phyloP scores from a whole-genome alignment of 805 yeast genomes.

The Lipomyces orientalis region DNA sequence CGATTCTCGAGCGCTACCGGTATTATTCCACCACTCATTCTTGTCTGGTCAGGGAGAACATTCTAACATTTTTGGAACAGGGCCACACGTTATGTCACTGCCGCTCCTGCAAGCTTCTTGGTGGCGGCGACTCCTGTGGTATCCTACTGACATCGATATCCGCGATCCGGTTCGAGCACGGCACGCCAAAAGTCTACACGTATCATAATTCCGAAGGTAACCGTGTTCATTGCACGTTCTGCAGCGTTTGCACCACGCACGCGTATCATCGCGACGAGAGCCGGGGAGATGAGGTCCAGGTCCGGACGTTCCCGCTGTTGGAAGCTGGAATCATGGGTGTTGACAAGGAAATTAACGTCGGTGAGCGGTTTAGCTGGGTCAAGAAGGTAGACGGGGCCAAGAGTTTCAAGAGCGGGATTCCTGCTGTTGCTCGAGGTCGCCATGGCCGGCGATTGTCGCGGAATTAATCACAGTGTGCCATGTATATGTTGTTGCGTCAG shows the following conservation, averaged over 20 bases:
- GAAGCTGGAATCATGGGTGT: constrained; percentile 34
- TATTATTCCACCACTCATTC: constrained; percentile 12
- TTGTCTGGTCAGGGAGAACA: not conserved
- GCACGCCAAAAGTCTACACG: constrained; percentile 33
- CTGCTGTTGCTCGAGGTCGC: constrained; percentile 32
- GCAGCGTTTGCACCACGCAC: constrained; percentile 37
- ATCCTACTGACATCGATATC: constrained; percentile 32
- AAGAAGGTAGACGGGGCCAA: constrained; percentile 36
- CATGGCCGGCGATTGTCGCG: constrained; percentile 16
- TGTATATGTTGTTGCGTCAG: not conserved
- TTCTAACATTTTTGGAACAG: constrained; percentile 7
- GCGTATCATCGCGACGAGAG: constrained; percentile 36
- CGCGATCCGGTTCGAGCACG: constrained; percentile 32
- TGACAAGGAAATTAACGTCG: constrained; percentile 35
- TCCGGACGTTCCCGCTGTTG: constrained; percentile 34
- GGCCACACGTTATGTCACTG: constrained; percentile 37
- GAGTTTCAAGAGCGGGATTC: constrained; percentile 26
- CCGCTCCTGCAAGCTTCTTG: constrained; percentile 33
- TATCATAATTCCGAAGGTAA: constrained; percentile 25
- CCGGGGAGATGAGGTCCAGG: constrained; percentile 36
- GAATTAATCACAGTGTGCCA: not conserved
- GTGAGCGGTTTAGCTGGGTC: constrained; percentile 34
- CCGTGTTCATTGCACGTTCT: constrained; percentile 34
- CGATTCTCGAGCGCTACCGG: constrained; percentile 27
- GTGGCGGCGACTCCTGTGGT: constrained; percentile 37